Evolutionary conservation across 2,329 filamentous ascomycete species (phyloP).

Genomic region (Trichoderma sp.): DNA sequence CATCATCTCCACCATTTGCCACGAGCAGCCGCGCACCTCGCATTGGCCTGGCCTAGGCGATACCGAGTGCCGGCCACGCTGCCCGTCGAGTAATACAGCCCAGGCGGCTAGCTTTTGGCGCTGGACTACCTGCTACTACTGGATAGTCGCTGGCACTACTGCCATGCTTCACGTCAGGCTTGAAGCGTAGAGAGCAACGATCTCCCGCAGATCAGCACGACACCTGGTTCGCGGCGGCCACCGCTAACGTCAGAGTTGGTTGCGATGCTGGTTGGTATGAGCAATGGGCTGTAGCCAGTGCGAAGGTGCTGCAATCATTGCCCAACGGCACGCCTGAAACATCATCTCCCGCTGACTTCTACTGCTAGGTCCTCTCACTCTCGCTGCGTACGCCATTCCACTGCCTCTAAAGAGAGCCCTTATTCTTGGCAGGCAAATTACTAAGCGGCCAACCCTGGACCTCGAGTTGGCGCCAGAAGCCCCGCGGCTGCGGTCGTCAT

Average conservation of each 20-base stretch:
- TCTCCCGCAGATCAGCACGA: constrained; percentile 4
- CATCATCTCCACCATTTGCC: neutral
- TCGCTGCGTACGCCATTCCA: neutral
- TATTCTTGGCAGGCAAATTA: neutral
- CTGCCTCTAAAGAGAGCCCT: neutral
- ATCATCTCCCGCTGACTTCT: neutral
- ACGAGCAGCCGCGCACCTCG: neutral
- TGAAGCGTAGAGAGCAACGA: neutral
- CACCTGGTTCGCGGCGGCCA: constrained; percentile 9
- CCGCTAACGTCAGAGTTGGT: constrained; percentile 4
- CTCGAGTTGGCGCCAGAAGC: neutral
- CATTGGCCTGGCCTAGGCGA: neutral
- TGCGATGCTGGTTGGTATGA: neutral
- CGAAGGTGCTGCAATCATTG: neutral
- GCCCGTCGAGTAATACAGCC: neutral
- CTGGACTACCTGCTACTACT: neutral
- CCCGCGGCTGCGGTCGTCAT: neutral
- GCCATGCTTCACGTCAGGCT: neutral
- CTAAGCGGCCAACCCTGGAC: neutral
- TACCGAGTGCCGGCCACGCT: neutral
- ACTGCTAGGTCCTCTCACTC: neutral
- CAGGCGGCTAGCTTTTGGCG: neutral
- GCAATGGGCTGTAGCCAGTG: neutral
- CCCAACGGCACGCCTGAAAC: constrained; percentile 12
- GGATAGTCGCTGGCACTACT: neutral